Percentiles rank a stretch among this genome's conserved stretches.
These are phyloP conservation scores for Pestalotiopsis sp. DNA, from an alignment of 2,329 filamentous ascomycete species.

Conservation along the genomic window DNA sequence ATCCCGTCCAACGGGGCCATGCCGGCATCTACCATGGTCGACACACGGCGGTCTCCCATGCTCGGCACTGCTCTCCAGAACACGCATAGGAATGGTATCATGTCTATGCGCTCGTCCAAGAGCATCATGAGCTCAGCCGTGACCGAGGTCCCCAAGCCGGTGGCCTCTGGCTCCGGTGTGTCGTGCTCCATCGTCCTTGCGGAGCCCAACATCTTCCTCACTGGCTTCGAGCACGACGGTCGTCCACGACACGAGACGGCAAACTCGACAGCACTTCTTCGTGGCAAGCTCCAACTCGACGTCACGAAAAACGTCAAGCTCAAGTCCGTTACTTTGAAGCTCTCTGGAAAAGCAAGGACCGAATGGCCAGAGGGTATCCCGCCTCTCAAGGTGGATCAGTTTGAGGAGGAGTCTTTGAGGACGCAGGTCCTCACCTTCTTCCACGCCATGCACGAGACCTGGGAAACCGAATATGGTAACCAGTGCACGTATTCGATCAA, in stretches of 20 bases:
- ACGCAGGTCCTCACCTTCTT: constrained; percentile 92
- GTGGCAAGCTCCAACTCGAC: constrained; percentile 79
- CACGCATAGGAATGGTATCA: constrained; percentile 48
- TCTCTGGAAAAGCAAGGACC: constrained; percentile 81
- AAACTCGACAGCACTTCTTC: constrained; percentile 74
- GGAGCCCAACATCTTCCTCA: constrained; percentile 78
- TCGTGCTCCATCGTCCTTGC: constrained; percentile 72
- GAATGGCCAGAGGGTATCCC: constrained; percentile 98
- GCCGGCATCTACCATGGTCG: constrained; percentile 28
- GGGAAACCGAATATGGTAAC: constrained; percentile 63
- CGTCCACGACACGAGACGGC: constrained; percentile 53
- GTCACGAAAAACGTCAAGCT: constrained; percentile 90
- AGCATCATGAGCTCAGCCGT: constrained; percentile 49
- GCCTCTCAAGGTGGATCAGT: constrained; percentile 78
- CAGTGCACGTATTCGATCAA: constrained; percentile 58
- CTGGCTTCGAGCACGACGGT: constrained; percentile 74
- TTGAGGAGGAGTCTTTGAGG: constrained; percentile 81
- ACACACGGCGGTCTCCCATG: constrained; percentile 26
- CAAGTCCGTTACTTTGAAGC: constrained; percentile 84
- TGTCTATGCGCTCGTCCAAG: constrained; percentile 53
- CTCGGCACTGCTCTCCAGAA: constrained; percentile 25
- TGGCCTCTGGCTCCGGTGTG: constrained; percentile 77
- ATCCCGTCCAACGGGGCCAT: constrained; percentile 22
- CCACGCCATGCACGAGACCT: constrained; percentile 68
- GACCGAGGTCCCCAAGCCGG: constrained; percentile 66